These are phyloP conservation scores for Phytophthora constricta DNA, from an alignment of 352 stramenopile species.

Conservation along the genomic window DNA sequence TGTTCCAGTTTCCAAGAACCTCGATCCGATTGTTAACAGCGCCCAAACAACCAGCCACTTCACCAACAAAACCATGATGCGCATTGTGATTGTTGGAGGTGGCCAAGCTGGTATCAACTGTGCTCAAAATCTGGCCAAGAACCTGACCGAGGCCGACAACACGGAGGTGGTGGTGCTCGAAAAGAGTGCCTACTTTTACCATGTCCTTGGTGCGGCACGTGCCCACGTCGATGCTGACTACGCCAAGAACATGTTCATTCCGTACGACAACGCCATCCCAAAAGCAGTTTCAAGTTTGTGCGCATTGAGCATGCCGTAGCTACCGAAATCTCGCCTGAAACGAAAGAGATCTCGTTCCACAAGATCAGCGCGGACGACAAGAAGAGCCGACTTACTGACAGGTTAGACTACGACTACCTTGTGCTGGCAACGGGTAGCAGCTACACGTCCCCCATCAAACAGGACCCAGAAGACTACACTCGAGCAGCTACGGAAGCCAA, in stretches of 20 bases:
- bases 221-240: slow-evolving; percentile 54
- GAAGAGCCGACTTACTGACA: slow-evolving; percentile 29
- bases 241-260: slow-evolving; percentile 60
- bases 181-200: slow-evolving; percentile 56
- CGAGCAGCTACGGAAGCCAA: slow-evolving; percentile 36
- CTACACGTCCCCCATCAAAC: slow-evolving; percentile 64
- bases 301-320: slow-evolving; percentile 45
- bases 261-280: slow-evolving; percentile 58
- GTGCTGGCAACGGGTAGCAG: slow-evolving; percentile 63
- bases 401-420: slow-evolving; percentile 59
- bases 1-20: slow-evolving; percentile 24
- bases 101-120: slow-evolving; percentile 52
- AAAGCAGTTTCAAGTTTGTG: slow-evolving; percentile 34
- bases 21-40: too few relatives aligned
- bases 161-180: slow-evolving; percentile 60
- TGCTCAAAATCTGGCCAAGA: slow-evolving; percentile 45
- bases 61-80: slow-evolving; percentile 32
- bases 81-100: slow-evolving; percentile 62
- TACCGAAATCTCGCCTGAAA: slow-evolving; percentile 33
- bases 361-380: slow-evolving; percentile 36
- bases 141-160: slow-evolving; percentile 44
- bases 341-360: slow-evolving; percentile 44
- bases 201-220: slow-evolving; percentile 50
- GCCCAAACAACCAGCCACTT: slow-evolving; percentile 10
- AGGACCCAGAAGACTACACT: slow-evolving; percentile 30